These are phyloP conservation scores for Phanerochaete sordida DNA, from an alignment of 768 basidiomycete species.

Conservation along the genomic window DNA sequence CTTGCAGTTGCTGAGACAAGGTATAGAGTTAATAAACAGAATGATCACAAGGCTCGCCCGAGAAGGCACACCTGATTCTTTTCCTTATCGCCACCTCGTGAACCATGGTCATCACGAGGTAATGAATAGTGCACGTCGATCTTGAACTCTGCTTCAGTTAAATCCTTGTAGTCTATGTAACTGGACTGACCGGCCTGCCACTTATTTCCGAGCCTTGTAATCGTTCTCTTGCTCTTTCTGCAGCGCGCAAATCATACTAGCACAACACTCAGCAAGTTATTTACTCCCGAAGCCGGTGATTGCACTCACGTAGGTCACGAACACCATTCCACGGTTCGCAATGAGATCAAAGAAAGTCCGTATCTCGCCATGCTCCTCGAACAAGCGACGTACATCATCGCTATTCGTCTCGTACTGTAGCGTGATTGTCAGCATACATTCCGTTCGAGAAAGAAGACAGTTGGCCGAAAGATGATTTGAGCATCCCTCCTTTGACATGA, in stretches of 20 bases:
- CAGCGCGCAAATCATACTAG: conserved; percentile 90
- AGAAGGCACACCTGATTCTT: conserved; percentile 84
- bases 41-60: conserved; percentile 9
- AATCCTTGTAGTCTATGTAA: neutral
- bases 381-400: conserved; percentile 76
- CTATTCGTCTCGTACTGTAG: conserved; percentile 85
- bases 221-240: conserved; percentile 86
- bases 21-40: neutral
- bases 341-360: conserved; percentile 97
- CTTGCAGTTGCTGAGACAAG: conserved; percentile 63
- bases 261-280: neutral
- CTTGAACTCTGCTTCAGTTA: conserved; percentile 25
- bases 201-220: conserved; percentile 88
- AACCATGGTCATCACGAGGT: conserved; percentile 68
- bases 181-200: conserved; percentile 74
- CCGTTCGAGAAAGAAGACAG: too few species aligned
- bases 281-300: neutral
- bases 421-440: neutral
- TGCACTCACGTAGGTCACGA: conserved; percentile 91
- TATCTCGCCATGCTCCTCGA: conserved; percentile 93
- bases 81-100: conserved; percentile 65
- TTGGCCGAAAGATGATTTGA: too few species aligned
- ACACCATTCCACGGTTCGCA: conserved; percentile 95
- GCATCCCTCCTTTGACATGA: neutral
- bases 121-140: conserved; percentile 99